A percentile compares a stretch with the other conserved stretches of the same genome.
Evolutionary conservation across 495 filamentous ascomycete genomes (phyloP).

Genomic region (Neurospora sp.): DNA sequence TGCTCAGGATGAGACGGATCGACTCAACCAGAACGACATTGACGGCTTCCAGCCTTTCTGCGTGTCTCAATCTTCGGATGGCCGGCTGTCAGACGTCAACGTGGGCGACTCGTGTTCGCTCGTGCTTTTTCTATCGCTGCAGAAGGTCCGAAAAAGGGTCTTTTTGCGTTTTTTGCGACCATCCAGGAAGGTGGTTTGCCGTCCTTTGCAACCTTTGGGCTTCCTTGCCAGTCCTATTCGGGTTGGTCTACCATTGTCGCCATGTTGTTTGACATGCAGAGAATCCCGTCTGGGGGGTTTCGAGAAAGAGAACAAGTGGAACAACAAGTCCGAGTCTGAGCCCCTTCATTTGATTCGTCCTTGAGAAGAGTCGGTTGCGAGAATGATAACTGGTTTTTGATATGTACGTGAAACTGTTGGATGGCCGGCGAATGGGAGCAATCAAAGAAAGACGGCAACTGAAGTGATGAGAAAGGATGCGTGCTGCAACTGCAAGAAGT

Average conservation of each 20-base stretch:
- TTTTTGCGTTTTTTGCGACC: neutral
- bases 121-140: neutral
- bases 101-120: conserved; percentile 14
- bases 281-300: neutral
- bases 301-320: neutral
- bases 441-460: conserved; percentile 6
- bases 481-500: conserved; percentile 31
- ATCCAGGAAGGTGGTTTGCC: conserved; percentile 1
- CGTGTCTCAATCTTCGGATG: neutral
- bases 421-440: neutral
- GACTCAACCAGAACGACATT: neutral
- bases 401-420: neutral
- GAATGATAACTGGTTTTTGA: conserved; percentile 1
- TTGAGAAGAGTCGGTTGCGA: conserved; percentile 1
- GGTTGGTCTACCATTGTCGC: neutral
- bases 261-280: neutral
- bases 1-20: neutral
- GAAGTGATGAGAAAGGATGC: conserved; percentile 8
- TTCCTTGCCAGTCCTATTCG: neutral
- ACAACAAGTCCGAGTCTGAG: neutral
- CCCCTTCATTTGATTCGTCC: conserved; percentile 5
- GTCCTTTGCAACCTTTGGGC: neutral
- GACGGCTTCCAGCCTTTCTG: neutral
- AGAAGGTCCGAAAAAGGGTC: neutral
- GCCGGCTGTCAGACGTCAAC: conserved; percentile 8